phyloP scores from a whole-genome alignment of 495 filamentous ascomycete species.

The Penicillium dipodomyicola region DNA sequence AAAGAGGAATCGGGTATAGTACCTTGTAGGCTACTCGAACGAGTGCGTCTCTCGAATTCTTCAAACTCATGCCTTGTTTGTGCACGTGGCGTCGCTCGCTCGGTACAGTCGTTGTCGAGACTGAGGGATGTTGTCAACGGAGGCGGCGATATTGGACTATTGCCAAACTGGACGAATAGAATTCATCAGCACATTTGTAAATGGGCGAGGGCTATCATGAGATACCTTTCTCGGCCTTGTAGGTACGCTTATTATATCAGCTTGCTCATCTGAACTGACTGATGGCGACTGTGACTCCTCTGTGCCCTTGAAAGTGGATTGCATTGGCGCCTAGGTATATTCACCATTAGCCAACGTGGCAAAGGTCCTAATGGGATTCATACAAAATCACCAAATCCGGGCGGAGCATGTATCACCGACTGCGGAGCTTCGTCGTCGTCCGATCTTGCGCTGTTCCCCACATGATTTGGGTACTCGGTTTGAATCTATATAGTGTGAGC shows the following conservation, averaged over 20 bases:
- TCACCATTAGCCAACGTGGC: conserved; percentile 2
- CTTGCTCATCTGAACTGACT: conserved; percentile 5
- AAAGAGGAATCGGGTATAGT: conserved; percentile 20
- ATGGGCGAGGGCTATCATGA: not conserved
- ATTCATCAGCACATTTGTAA: conserved; percentile 11
- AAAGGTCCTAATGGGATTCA: conserved; percentile 27
- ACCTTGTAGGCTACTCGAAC: conserved; percentile 72
- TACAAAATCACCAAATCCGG: conserved; percentile 76
- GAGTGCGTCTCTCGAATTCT: conserved; percentile 48
- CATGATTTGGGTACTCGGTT: conserved; percentile 55
- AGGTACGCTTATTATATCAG: conserved; percentile 16
- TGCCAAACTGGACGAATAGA: conserved; percentile 22
- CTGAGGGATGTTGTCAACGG: conserved; percentile 68
- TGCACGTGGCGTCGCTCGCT: conserved; percentile 75
- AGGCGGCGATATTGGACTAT: conserved; percentile 56
- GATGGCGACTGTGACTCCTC: conserved; percentile 10
- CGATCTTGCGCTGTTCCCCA: conserved; percentile 48
- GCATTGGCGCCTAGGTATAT: conserved; percentile 6
- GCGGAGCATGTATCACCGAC: conserved; percentile 85
- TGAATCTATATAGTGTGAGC: conserved; percentile 49
- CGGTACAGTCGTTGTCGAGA: conserved; percentile 59
- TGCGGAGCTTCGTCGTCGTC: conserved; percentile 69
- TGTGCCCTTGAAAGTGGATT: not conserved
- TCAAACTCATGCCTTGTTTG: conserved; percentile 73
- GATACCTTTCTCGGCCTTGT: conserved; percentile 21